Percentiles rank a stretch among this genome's conserved stretches.
Evolutionary conservation across 441 rosid genomes (phyloP).

Genomic region (Populus hybrid): DNA sequence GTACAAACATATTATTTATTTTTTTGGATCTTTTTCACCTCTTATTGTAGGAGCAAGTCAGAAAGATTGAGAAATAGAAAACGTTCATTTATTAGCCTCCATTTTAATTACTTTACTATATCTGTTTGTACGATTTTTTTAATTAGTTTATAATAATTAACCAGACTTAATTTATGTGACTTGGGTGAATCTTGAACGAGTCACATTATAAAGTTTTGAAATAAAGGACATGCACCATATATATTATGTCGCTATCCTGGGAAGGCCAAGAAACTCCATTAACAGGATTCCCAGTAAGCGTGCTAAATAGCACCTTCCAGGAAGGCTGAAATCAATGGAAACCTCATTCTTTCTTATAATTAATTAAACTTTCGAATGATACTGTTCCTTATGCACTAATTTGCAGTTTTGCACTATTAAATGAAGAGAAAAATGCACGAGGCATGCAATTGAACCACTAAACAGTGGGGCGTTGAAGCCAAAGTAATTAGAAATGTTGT

Average conservation of each 20-base stretch:
- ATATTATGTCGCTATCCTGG: not conserved
- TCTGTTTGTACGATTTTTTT: not conserved
- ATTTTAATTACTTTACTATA: not conserved
- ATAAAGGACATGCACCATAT: not conserved
- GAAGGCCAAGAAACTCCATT: not conserved
- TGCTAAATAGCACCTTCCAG: not conserved
- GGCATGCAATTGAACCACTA: constrained; percentile 8
- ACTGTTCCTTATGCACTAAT: not conserved
- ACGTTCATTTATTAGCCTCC: not conserved
- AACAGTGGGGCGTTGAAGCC: constrained; percentile 43
- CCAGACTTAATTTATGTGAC: no score
- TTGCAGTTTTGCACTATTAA: not conserved
- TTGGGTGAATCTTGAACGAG: not conserved
- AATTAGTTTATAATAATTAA: no score
- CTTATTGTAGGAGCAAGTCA: no score
- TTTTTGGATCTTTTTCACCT: no score
- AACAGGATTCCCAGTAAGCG: not conserved
- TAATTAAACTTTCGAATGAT: not conserved
- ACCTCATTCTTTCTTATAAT: not conserved
- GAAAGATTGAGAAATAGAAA: no score
- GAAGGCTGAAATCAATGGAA: not conserved
- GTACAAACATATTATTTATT: no score
- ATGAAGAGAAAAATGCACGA: not conserved
- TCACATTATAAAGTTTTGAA: not conserved
- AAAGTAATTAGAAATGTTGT: constrained; percentile 27